Evolutionary conservation across 2,329 filamentous ascomycete genomes (phyloP).

Genomic region (Plectosphaerella plurivora): DNA sequence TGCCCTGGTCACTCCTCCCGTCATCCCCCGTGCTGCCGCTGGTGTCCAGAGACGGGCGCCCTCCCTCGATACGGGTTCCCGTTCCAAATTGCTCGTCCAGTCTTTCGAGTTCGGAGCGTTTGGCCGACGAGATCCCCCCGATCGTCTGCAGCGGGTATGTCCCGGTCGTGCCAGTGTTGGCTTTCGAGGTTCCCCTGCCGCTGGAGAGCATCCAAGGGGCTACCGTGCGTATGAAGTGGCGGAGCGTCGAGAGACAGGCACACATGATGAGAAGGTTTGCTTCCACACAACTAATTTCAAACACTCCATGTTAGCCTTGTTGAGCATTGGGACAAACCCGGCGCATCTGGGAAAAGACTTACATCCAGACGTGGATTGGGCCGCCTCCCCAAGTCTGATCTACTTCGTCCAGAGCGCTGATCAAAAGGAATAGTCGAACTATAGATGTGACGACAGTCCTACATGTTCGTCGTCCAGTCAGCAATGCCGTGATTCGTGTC

Average conservation of each 20-base stretch:
- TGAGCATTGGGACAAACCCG: not conserved
- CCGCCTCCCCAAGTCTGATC: slow-evolving; percentile 23
- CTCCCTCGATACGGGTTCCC: no score
- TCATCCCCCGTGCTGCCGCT: not conserved
- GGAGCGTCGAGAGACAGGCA: slow-evolving; percentile 25
- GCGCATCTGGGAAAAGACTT: slow-evolving; percentile 4
- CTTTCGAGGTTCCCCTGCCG: not conserved
- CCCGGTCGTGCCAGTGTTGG: not conserved
- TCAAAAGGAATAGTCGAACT: slow-evolving; percentile 19
- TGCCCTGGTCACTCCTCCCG: not conserved
- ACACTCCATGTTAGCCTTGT: not conserved
- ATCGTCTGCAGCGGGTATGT: slow-evolving; percentile 1
- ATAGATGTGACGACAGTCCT: slow-evolving; percentile 26
- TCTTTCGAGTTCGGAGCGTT: slow-evolving; percentile 2
- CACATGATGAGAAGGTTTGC: slow-evolving; percentile 33
- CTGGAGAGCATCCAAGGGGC: slow-evolving; percentile 17
- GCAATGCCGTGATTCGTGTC: not conserved
- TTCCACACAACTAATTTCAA: slow-evolving; percentile 23
- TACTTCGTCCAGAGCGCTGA: slow-evolving; percentile 15
- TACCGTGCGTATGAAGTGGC: slow-evolving; percentile 22
- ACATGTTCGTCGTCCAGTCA: not conserved
- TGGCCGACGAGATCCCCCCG: not conserved
- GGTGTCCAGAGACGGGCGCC: no score
- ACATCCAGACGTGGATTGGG: slow-evolving; percentile 19
- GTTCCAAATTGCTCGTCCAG: slow-evolving; percentile 1